Base-by-base conservation (phyloP, 176 grass and related monocot species). In the Phoenix roebelenii region DNA sequence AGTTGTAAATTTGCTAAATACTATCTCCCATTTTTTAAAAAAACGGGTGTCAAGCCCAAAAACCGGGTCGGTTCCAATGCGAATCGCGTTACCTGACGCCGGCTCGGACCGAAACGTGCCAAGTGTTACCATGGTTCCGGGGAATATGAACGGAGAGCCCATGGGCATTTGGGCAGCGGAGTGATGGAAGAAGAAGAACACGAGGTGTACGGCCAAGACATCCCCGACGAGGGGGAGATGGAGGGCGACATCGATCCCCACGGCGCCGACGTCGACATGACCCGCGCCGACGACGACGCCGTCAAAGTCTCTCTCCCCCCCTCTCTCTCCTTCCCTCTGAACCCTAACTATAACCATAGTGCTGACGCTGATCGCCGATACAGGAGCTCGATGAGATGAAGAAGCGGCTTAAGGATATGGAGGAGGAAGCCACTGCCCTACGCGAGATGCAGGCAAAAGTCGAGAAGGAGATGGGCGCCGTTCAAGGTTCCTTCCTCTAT, bases 301-400 rank as follows among this genome's bases (percentile, higher is more conserved):
- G 51, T 67, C 15, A 89, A 89, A 78, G 86, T 89, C 1, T 18
- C n/a, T 24, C 22, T 22, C 29, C 5, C 0, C 7, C 3, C 5
- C 14, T 2, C 17, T 18, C 73, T 24, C 2, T 35, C 15, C 69
- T 24, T 57, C 44, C 22, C 15, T 24, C 16, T 52, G 58, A 78
- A 76, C 61, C 74, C 71, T 76, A 78, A 61, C 58, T 63, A 71
- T 82, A 82, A 52, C 18, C 49, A 28, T 32, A 71, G 49, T 16
- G 0, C 52, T 16, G 28, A 55, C 18, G 70, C 39, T 54, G 51
- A 24, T 17, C 5, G 52, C 70, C 69, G 67, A 56, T 79, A 63
- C 86, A 89, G 63, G 86, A 85, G 59, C 86, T 89, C 18, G 82
- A 85, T 50, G 82, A 85, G 71, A 89, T 89, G 86, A 85, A 85